phyloP scores from a whole-genome alignment of 371 early-diverging fungal genomes.

The Paramicrosporidium saccamoebae region DNA sequence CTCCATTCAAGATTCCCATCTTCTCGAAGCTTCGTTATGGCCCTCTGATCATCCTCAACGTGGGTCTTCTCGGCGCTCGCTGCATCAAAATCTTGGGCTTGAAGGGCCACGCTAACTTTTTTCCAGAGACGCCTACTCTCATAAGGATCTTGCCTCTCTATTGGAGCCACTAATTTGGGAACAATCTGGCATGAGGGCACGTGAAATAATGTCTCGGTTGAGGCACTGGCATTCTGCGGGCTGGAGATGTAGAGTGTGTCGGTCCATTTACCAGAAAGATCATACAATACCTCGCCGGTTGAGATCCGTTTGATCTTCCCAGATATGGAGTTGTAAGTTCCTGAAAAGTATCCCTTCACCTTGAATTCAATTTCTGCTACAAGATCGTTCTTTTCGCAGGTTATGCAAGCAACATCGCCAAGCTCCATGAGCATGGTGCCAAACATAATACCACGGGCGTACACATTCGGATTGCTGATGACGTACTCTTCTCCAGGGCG shows the following conservation, averaged over 20 bases:
- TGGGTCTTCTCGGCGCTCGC: constrained; percentile 27
- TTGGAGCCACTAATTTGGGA: constrained; percentile 10
- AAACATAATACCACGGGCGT: constrained; percentile 63
- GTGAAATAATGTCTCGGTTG: neutral
- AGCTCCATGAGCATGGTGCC: constrained; percentile 79
- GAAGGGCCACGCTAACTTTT: constrained; percentile 24
- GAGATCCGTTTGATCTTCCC: constrained; percentile 48
- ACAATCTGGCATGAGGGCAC: too few species aligned
- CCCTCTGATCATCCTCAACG: constrained; percentile 33
- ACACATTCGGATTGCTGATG: constrained; percentile 61
- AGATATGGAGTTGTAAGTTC: constrained; percentile 34
- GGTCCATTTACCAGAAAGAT: constrained; percentile 61
- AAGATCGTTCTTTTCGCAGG: constrained; percentile 31
- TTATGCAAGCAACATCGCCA: constrained; percentile 35
- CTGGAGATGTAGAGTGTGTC: constrained; percentile 23
- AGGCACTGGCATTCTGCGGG: neutral
- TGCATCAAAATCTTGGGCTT: constrained; percentile 16
- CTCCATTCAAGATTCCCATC: constrained; percentile 16
- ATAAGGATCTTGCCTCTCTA: constrained; percentile 15
- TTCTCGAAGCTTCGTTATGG: constrained; percentile 20
- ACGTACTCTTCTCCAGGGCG: constrained; percentile 29
- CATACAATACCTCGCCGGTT: constrained; percentile 33
- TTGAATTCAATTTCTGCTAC: constrained; percentile 55
- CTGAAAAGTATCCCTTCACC: constrained; percentile 57
- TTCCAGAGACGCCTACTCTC: constrained; percentile 40